phyloP scores from a whole-genome alignment of 2,329 filamentous ascomycete species.

The Curvularia sp. region DNA sequence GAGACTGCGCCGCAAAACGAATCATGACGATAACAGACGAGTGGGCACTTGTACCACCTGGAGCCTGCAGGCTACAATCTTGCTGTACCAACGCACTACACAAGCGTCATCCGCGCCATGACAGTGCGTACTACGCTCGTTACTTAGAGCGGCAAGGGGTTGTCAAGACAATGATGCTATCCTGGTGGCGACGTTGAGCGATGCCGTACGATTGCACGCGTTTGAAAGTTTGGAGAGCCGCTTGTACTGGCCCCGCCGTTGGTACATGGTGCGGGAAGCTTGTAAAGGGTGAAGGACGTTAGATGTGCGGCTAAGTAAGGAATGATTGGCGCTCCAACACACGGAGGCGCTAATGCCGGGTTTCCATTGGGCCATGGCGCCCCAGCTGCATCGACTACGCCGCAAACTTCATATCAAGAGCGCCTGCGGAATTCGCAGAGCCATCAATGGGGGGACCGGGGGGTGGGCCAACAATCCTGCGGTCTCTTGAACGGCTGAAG shows the following conservation, averaged over 20 bases:
- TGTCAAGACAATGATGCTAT: slow-evolving; percentile 13
- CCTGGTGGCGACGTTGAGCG: slow-evolving; percentile 27
- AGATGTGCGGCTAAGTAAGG: slow-evolving; percentile 13
- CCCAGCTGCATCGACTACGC: slow-evolving; percentile 23
- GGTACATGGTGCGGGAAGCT: slow-evolving; percentile 30
- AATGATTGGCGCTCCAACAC: slow-evolving; percentile 21
- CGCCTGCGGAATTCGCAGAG: slow-evolving; percentile 20
- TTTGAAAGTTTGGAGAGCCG: slow-evolving; percentile 26
- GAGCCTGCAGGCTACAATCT: slow-evolving; percentile 41
- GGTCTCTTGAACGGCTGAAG: slow-evolving; percentile 15
- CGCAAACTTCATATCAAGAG: slow-evolving; percentile 27
- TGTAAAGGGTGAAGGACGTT: slow-evolving; percentile 20
- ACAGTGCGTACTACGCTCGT: slow-evolving; percentile 25
- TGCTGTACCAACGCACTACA: slow-evolving; percentile 43
- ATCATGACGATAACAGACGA: slow-evolving; percentile 31
- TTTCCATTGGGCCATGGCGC: slow-evolving; percentile 21
- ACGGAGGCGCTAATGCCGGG: slow-evolving; percentile 24
- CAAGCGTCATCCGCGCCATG: slow-evolving; percentile 34
- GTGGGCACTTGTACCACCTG: slow-evolving; percentile 40
- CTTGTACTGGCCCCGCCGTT: slow-evolving; percentile 21
- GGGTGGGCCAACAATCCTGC: slow-evolving; percentile 17
- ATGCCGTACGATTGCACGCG: slow-evolving; percentile 27
- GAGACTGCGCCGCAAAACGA: slow-evolving; percentile 31
- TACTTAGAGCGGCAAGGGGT: slow-evolving; percentile 11
- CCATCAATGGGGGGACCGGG: slow-evolving; percentile 19